phyloP scores from a whole-genome alignment of 768 basidiomycete genomes.

The Amanita rimosa region DNA sequence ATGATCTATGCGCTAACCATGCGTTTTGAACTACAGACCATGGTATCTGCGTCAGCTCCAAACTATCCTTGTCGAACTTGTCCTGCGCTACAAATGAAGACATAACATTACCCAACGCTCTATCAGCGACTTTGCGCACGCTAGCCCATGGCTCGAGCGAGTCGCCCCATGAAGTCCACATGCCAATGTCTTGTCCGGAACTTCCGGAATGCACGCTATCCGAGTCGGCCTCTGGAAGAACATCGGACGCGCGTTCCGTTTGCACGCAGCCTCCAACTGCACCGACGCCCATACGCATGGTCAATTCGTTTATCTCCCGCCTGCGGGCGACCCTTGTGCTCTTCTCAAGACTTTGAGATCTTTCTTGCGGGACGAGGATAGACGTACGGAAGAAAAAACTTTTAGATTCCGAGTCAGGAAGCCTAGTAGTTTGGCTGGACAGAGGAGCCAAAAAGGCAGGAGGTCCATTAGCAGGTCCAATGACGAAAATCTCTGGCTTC shows the following conservation, averaged over 20 bases:
- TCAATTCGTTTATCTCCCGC: slow-evolving; percentile 69
- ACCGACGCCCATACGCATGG: slow-evolving; percentile 76
- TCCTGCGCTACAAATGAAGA: slow-evolving; percentile 17
- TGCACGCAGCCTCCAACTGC: slow-evolving; percentile 61
- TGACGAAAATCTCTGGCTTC: slow-evolving; percentile 36
- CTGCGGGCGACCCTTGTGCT: slow-evolving; percentile 48
- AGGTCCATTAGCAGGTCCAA: slow-evolving; percentile 29
- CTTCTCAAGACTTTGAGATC: slow-evolving; percentile 45
- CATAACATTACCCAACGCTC: slow-evolving; percentile 58
- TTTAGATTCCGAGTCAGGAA: slow-evolving; percentile 15
- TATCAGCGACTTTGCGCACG: slow-evolving; percentile 65
- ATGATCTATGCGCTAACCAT: slow-evolving; percentile 47
- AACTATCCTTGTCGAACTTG: slow-evolving; percentile 24
- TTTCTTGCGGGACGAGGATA: slow-evolving; percentile 51
- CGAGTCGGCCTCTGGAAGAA: slow-evolving; percentile 6
- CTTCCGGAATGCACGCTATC: slow-evolving; percentile 5
- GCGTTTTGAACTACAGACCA: slow-evolving; percentile 60
- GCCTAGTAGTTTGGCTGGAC: slow-evolving; percentile 11
- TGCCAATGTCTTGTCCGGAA: slow-evolving; percentile 11
- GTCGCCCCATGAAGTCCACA: slow-evolving; percentile 64
- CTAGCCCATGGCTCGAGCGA: slow-evolving; percentile 57
- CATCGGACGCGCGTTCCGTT: slow-evolving; percentile 19
- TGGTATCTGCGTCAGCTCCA: slow-evolving; percentile 49
- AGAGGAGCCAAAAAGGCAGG: slow-evolving; percentile 23
- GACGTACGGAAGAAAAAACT: slow-evolving; percentile 54